A percentile compares a stretch with the other conserved stretches of the same genome.
Conservation (phyloP, 2,329 filamentous ascomycete genomes). For the Remersonia thermophila region DNA sequence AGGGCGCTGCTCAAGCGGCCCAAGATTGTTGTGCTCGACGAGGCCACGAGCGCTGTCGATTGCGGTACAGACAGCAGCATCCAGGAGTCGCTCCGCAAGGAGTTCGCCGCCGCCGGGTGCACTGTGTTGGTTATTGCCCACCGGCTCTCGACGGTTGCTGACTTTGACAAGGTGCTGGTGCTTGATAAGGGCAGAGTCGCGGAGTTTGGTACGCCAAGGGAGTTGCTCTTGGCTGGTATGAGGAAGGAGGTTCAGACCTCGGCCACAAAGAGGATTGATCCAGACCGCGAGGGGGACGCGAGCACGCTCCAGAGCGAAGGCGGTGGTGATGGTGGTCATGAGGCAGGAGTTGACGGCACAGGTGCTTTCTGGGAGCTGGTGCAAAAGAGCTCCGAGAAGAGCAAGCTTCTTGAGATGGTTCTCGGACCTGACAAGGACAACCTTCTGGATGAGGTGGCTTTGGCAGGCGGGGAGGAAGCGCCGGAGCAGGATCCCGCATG, state of each 20-base stretch:
- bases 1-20: conserved; percentile 30
- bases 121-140: conserved; percentile 38
- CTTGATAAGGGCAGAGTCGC: conserved; percentile 35
- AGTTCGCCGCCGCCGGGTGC: conserved; percentile 35
- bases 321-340: background rate
- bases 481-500: background rate
- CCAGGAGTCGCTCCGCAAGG: conserved; percentile 40
- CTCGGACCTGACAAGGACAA: conserved; percentile 11
- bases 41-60: conserved; percentile 40
- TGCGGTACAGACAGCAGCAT: conserved; percentile 43
- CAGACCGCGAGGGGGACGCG: background rate
- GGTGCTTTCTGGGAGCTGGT: conserved; percentile 21
- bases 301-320: too few species aligned
- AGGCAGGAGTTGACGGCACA: conserved; percentile 7
- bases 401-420: conserved; percentile 20
- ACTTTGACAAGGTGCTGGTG: conserved; percentile 39
- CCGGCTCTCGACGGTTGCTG: conserved; percentile 32
- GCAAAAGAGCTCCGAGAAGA: conserved; percentile 20
- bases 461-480: background rate
- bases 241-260: too few species aligned
- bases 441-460: background rate
- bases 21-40: conserved; percentile 31
- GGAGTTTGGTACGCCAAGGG: conserved; percentile 27
- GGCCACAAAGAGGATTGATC: conserved; percentile 8
- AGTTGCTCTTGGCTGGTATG: conserved; percentile 29